phyloP scores from a whole-genome alignment of 768 basidiomycete species.

The Hericium erinaceus region DNA sequence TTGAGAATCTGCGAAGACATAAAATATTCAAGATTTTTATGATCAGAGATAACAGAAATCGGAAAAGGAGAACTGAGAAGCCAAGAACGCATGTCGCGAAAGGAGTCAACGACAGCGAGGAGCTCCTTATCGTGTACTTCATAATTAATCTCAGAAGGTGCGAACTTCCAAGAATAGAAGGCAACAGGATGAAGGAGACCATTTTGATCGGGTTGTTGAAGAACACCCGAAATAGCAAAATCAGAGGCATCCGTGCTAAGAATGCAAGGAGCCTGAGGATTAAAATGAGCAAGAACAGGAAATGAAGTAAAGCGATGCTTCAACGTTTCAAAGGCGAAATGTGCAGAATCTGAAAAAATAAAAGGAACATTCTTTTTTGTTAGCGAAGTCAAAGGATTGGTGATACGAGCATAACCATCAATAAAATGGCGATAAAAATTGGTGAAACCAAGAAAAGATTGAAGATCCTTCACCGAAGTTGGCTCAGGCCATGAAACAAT shows the following conservation, averaged over 20 bases:
- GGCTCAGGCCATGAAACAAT: conserved; percentile 33
- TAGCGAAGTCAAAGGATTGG: conserved; percentile 21
- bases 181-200: conserved; percentile 28
- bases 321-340: conserved; percentile 21
- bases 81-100: conserved; percentile 26
- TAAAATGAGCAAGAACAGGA: conserved; percentile 18
- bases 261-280: conserved; percentile 4
- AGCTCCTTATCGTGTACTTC: conserved; percentile 39
- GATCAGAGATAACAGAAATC: conserved; percentile 21
- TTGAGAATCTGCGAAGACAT: conserved; percentile 28
- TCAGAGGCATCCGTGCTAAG: background rate
- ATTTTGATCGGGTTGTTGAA: conserved; percentile 20
- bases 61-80: conserved; percentile 15
- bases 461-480: conserved; percentile 22
- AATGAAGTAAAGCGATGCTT: conserved; percentile 19
- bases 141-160: conserved; percentile 33
- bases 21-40: conserved; percentile 34
- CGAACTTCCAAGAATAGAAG: conserved; percentile 27
- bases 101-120: conserved; percentile 32
- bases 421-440: conserved; percentile 31
- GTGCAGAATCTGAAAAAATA: conserved; percentile 16
- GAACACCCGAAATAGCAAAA: conserved; percentile 10
- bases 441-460: conserved; percentile 32
- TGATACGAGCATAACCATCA: conserved; percentile 19
- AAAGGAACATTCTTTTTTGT: conserved; percentile 19